These are phyloP conservation scores for Xylogone sp. DNA, from an alignment of 2,329 filamentous ascomycete species.

Conservation along the genomic window DNA sequence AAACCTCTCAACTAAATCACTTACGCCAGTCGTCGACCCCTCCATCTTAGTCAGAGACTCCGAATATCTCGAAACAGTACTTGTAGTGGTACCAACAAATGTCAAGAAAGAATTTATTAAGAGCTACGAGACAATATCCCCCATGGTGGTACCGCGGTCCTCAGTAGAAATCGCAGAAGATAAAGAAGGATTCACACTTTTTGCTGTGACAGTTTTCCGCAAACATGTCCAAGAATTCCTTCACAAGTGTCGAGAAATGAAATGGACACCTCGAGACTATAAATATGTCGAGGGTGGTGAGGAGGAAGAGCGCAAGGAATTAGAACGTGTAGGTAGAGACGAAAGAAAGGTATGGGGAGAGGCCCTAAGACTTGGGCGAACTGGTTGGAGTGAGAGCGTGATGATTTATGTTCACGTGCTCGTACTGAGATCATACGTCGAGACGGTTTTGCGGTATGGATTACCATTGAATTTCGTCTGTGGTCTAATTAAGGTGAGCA, in stretches of 20 bases:
- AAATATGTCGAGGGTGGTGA: slow-evolving; percentile 86
- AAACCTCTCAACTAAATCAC: slow-evolving; percentile 90
- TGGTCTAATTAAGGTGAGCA: slow-evolving; percentile 74
- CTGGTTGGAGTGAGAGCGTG: slow-evolving; percentile 92
- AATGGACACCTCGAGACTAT: slow-evolving; percentile 94
- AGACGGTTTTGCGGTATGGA: slow-evolving; percentile 95
- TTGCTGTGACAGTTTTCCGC: slow-evolving; percentile 88
- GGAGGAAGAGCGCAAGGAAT: slow-evolving; percentile 84
- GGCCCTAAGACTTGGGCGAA: slow-evolving; percentile 78
- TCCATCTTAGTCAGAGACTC: slow-evolving; percentile 79
- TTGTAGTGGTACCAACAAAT: slow-evolving; percentile 80
- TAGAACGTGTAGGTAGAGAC: slow-evolving; percentile 76
- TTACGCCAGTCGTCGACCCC: slow-evolving; percentile 84
- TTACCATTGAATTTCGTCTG: slow-evolving; percentile 86
- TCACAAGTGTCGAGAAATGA: slow-evolving; percentile 86
- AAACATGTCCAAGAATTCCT: slow-evolving; percentile 85
- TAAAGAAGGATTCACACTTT: slow-evolving; percentile 77
- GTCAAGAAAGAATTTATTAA: slow-evolving; percentile 84
- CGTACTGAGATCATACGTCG: slow-evolving; percentile 89
- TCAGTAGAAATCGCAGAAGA: slow-evolving; percentile 77
- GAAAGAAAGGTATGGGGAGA: slow-evolving; percentile 93
- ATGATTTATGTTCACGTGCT: slow-evolving; percentile 96
- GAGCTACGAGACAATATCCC: slow-evolving; percentile 80
- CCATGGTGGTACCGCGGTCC: slow-evolving; percentile 92
- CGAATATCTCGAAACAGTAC: slow-evolving; percentile 94